Percentiles rank a stretch among this genome's conserved stretches.
Evolutionary conservation across 371 early-diverging fungal genomes (phyloP).

Genomic region (Syncephalastrum monosporum): DNA sequence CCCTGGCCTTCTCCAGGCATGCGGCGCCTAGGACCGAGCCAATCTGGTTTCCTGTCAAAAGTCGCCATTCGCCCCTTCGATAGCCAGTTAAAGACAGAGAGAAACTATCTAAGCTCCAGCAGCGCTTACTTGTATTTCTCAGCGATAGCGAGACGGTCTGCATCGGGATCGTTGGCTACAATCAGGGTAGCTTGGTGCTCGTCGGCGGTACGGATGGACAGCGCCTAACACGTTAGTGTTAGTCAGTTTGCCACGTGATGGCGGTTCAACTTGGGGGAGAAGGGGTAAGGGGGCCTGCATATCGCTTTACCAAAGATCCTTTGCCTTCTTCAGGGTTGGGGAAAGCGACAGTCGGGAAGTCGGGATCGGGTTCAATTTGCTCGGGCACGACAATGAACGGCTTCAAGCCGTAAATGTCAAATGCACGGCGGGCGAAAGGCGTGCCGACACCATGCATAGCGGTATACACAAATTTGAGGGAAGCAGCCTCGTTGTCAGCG

Average conservation of each 20-base stretch:
- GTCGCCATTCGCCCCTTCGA: conserved; percentile 69
- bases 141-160: conserved; percentile 92
- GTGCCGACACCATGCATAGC: conserved; percentile 97
- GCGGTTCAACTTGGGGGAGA: neutral
- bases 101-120: neutral
- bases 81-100: neutral
- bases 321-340: conserved; percentile 94
- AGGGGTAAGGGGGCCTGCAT: neutral
- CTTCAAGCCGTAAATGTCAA: conserved; percentile 69
- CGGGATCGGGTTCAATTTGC: conserved; percentile 84
- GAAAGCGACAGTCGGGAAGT: conserved; percentile 91
- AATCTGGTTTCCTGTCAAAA: conserved; percentile 91
- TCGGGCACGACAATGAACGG: conserved; percentile 63
- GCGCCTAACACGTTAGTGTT: conserved; percentile 19
- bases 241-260: neutral
- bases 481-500: conserved; percentile 42
- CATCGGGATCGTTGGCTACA: conserved; percentile 98
- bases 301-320: conserved; percentile 67
- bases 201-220: conserved; percentile 81
- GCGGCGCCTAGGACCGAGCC: conserved; percentile 84
- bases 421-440: conserved; percentile 69
- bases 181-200: conserved; percentile 59
- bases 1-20: conserved; percentile 60
- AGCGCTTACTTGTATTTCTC: conserved; percentile 62
- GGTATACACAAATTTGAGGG: conserved; percentile 83